phyloP scores from a whole-genome alignment of 2,329 filamentous ascomycete genomes.

The Pseudocercospora crystallina region DNA sequence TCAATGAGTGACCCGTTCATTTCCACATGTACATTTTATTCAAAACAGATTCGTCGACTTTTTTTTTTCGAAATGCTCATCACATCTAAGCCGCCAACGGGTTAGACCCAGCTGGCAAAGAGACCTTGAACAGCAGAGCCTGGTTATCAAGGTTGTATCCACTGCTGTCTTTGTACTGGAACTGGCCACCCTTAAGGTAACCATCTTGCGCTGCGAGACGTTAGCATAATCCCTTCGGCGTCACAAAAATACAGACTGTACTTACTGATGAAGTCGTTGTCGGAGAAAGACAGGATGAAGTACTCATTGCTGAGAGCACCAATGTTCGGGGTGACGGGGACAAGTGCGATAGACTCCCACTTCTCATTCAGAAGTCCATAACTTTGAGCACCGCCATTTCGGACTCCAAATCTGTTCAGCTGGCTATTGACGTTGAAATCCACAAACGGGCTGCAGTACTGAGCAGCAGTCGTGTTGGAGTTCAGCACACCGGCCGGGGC shows the following conservation, averaged over 20 bases:
- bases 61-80: not conserved
- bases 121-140: slow-evolving; percentile 62
- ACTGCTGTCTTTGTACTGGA: slow-evolving; percentile 56
- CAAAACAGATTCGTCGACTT: no score
- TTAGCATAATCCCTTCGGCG: no score
- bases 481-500: slow-evolving; percentile 56
- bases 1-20: no score
- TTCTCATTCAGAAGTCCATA: slow-evolving; percentile 68
- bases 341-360: slow-evolving; percentile 68
- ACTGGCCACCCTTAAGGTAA: slow-evolving; percentile 58
- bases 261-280: slow-evolving; percentile 71
- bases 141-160: slow-evolving; percentile 63
- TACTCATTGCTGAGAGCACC: slow-evolving; percentile 56
- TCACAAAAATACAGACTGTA: no score
- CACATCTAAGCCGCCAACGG: slow-evolving; percentile 20
- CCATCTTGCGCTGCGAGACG: slow-evolving; percentile 53
- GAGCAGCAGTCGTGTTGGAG: slow-evolving; percentile 55
- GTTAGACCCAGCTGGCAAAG: slow-evolving; percentile 40
- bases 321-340: slow-evolving; percentile 54
- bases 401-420: slow-evolving; percentile 64
- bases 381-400: slow-evolving; percentile 66
- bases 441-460: slow-evolving; percentile 62
- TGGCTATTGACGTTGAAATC: slow-evolving; percentile 67
- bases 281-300: slow-evolving; percentile 66
- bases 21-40: no score